A percentile compares a stretch with the other conserved stretches of the same genome.
Evolutionary conservation across 345 rosid genomes (phyloP).

Genomic region (Heritiera littoralis): DNA sequence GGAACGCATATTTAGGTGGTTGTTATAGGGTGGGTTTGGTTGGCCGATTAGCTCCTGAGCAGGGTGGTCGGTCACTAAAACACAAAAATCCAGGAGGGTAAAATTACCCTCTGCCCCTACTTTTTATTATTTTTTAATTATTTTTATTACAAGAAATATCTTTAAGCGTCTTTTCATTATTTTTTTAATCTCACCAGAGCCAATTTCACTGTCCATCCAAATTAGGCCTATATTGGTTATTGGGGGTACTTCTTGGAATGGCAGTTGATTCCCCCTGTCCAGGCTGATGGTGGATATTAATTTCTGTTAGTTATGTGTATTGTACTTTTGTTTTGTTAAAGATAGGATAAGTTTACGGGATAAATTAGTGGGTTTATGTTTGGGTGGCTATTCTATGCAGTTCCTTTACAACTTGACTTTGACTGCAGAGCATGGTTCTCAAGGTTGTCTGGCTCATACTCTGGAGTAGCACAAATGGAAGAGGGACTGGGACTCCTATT

Average conservation of each 20-base stretch:
- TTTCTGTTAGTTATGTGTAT: neutral
- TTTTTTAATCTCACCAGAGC: no score
- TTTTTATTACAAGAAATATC: no score
- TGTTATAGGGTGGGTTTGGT: no score
- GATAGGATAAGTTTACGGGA: neutral
- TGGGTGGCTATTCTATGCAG: neutral
- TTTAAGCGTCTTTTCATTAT: no score
- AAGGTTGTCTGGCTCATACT: constrained; percentile 54
- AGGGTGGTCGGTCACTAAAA: no score
- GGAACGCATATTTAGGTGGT: neutral
- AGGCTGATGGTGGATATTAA: neutral
- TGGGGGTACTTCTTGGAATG: neutral
- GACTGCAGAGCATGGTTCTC: constrained; percentile 58
- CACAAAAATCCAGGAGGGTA: no score
- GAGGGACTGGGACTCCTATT: constrained; percentile 43
- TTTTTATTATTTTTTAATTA: no score
- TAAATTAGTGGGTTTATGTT: constrained; percentile 8
- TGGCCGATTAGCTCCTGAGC: no score
- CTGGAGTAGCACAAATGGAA: constrained; percentile 40
- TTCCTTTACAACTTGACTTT: constrained; percentile 17
- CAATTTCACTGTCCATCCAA: no score
- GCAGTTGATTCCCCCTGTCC: neutral
- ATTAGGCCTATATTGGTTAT: neutral
- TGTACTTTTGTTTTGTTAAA: constrained; percentile 3
- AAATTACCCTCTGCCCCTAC: no score